A percentile compares a stretch with the other conserved stretches of the same genome.
phyloP scores from a whole-genome alignment of 129 eudicot species.

The Oenanthe sinensis region DNA sequence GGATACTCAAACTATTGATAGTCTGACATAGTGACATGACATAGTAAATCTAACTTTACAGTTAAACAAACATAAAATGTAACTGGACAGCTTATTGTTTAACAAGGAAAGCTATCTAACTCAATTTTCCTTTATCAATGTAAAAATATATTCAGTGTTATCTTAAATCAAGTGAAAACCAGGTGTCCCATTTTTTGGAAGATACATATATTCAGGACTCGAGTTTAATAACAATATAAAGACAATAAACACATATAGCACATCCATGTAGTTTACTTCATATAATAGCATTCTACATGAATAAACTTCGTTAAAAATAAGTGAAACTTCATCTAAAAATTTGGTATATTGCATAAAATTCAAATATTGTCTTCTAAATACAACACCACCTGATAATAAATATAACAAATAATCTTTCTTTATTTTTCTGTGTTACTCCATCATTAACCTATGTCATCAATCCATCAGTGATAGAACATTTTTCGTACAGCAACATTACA shows the following conservation, averaged over 20 bases:
- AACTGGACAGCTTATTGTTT: neutral
- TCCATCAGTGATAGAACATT: neutral
- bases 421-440: neutral
- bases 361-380: neutral
- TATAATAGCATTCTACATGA: too few species aligned
- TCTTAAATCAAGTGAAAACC: neutral
- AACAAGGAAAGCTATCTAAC: neutral
- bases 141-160: neutral
- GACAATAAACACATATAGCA: neutral
- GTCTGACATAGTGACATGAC: neutral
- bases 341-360: neutral
- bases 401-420: neutral
- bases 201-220: neutral
- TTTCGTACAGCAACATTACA: neutral
- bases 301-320: neutral
- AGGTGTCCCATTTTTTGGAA: neutral
- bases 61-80: neutral
- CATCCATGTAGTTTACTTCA: neutral
- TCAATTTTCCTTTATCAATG: neutral
- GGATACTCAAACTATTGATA: too few species aligned
- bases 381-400: neutral
- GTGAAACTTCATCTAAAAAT: neutral
- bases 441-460: neutral
- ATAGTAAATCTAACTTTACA: neutral
- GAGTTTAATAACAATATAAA: neutral